Conservation (phyloP, 208 protist genomes). For the Trypanosoma congolense region DNA sequence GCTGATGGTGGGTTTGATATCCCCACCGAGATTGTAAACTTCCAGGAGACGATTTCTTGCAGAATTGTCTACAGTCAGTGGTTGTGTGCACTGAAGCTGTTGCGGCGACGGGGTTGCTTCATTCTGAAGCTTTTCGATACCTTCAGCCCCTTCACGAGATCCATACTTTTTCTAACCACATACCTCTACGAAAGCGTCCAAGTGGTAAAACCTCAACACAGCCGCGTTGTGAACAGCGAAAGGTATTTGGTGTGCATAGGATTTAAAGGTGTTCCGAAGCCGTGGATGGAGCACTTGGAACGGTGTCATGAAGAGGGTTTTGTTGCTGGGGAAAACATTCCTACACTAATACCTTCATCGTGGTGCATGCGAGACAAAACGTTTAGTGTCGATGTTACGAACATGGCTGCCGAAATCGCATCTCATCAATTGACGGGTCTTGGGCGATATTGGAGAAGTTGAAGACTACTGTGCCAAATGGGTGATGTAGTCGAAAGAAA, state of each 20-base stretch:
- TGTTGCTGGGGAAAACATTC: slow-evolving; percentile 49
- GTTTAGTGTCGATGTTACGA: slow-evolving; percentile 38
- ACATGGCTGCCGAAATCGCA: slow-evolving; percentile 59
- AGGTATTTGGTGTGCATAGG: slow-evolving; percentile 79
- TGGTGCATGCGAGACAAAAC: slow-evolving; percentile 41
- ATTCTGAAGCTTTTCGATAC: slow-evolving; percentile 91
- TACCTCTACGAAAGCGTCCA: slow-evolving; percentile 79
- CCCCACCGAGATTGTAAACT: slow-evolving; percentile 60
- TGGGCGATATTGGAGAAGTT: slow-evolving; percentile 54
- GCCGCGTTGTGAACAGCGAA: slow-evolving; percentile 89
- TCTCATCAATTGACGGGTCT: slow-evolving; percentile 50
- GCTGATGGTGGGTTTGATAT: slow-evolving; percentile 88
- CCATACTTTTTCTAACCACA: slow-evolving; percentile 76
- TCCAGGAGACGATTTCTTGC: slow-evolving; percentile 85
- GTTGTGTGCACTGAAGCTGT: slow-evolving; percentile 65
- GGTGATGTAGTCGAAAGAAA: not conserved
- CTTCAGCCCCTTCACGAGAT: slow-evolving; percentile 73
- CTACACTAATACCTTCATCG: slow-evolving; percentile 43
- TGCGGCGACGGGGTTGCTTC: slow-evolving; percentile 62
- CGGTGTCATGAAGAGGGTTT: slow-evolving; percentile 56
- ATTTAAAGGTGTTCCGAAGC: slow-evolving; percentile 29
- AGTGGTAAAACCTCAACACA: slow-evolving; percentile 88
- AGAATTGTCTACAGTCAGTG: slow-evolving; percentile 86
- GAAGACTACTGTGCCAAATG: not conserved
- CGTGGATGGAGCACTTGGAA: slow-evolving; percentile 60